phyloP scores from a whole-genome alignment of 164 flowering plant genomes.

The Vitis labrusca region DNA sequence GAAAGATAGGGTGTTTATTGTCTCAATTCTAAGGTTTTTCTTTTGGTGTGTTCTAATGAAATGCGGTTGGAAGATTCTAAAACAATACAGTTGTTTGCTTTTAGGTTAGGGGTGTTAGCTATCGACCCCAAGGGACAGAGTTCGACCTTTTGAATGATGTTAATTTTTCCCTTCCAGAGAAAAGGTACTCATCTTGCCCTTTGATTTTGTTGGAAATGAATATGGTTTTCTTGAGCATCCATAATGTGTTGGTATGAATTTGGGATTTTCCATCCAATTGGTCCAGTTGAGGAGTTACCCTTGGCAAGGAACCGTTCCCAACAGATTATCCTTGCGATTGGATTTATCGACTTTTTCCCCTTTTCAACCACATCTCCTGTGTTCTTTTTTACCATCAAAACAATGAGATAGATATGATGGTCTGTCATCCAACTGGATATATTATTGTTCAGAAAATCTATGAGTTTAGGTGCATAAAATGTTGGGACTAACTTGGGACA shows the following conservation, averaged over 20 bases:
- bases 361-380: no score
- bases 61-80: not conserved
- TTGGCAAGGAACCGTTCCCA: not conserved
- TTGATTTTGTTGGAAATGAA: not conserved
- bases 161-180: constrained; percentile 70
- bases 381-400: not conserved
- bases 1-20: not conserved
- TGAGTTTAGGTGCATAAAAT: not conserved
- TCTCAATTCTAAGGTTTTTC: not conserved
- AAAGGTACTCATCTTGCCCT: constrained; percentile 47
- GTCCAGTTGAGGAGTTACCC: not conserved
- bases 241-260: not conserved
- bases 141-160: constrained; percentile 66
- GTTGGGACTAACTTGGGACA: no score
- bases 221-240: not conserved
- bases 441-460: not conserved
- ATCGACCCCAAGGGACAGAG: constrained; percentile 86
- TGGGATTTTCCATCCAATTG: not conserved
- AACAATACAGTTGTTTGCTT: not conserved
- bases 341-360: not conserved
- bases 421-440: not conserved
- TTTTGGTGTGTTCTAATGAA: not conserved
- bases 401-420: not conserved
- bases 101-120: constrained; percentile 70
- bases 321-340: not conserved